Base-by-base conservation (phyloP, 352 stramenopile species). In the Phytophthora europaea region DNA sequence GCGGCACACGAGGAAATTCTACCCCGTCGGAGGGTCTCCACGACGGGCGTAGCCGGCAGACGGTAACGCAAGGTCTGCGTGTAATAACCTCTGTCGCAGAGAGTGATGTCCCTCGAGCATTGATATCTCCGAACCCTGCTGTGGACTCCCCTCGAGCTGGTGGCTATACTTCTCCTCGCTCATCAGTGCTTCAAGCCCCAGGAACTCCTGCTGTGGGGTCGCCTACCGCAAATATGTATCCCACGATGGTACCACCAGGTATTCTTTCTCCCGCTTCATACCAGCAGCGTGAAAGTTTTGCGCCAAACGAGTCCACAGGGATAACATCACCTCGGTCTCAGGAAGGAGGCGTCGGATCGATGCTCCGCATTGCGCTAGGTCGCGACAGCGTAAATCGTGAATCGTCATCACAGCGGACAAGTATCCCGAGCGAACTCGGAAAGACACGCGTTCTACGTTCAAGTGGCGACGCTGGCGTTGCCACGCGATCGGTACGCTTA, bases 41-140 rank as follows among this genome's bases (percentile, higher is more conserved):
- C 63, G 61, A 84, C 45, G 54, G 67, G 31, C 64, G 74, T 69
- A 83, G 63, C 52, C 81, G 79, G 43, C 67, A 83, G 20, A 61
- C 78, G n/a, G 72, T 81, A 48, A 84, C 83, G 0, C 87, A 95
- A 73, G 88, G 88, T 4, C 71, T 97, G n/a, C 84, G 88, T 4
- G 62, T 97, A 5, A 94, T 96, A 55, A 95, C 90, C 3, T 95
- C 90, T 9, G 82, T 97, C 5, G 75, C 88, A 1, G 90, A 96
- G 64, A 93, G 84, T 33, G 87, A 97, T 47, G 84, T 96, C 28
- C 90, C 90, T 18, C 79, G 89, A 22, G 90, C 89, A 2, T 65
- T 97, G 12, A 85, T 97, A 9, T 97, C 90, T 10, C 90, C 90
- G 10, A 97, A 97, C 62, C 90, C 90, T 18, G 90, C 90, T 5